These are phyloP conservation scores for Solanum clarkiae DNA, from an alignment of 257 asterid genomes.

Conservation along the genomic window DNA sequence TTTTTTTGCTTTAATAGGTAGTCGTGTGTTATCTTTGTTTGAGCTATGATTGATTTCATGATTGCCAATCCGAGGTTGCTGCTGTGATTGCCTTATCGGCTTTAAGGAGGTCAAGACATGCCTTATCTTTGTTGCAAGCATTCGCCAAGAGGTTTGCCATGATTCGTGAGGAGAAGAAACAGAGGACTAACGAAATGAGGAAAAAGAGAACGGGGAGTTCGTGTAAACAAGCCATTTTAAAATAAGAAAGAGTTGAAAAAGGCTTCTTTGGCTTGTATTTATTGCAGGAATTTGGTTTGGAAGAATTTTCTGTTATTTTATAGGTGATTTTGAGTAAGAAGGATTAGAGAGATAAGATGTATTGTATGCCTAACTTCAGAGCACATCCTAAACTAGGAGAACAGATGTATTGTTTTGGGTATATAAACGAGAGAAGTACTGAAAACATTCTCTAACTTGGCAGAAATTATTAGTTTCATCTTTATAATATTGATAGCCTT, in stretches of 20 bases:
- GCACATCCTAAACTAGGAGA: too few species aligned
- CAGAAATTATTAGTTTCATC: too few species aligned
- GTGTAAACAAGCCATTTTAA: not conserved
- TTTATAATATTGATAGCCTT: too few species aligned
- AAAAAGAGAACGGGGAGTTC: not conserved
- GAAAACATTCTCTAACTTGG: too few species aligned
- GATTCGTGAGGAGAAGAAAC: not conserved
- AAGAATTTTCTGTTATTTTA: not conserved
- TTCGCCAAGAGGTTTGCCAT: not conserved
- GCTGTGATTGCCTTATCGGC: not conserved
- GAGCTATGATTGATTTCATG: not conserved
- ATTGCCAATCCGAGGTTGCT: not conserved
- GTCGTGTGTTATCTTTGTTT: not conserved
- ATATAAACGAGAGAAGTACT: too few species aligned
- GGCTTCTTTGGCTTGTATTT: not conserved
- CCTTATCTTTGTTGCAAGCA: not conserved
- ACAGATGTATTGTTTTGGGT: too few species aligned
- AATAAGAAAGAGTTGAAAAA: not conserved
- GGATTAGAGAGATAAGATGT: too few species aligned
- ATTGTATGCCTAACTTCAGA: too few species aligned
- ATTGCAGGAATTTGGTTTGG: not conserved
- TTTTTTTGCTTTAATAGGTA: not conserved
- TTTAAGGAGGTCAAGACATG: not conserved
- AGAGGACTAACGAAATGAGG: not conserved
- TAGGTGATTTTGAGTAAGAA: not conserved